Percentiles rank a stretch among this genome's conserved stretches.
Evolutionary conservation across 2,329 filamentous ascomycete genomes (phyloP).

Genomic region (Plenodomus biglobosus): DNA sequence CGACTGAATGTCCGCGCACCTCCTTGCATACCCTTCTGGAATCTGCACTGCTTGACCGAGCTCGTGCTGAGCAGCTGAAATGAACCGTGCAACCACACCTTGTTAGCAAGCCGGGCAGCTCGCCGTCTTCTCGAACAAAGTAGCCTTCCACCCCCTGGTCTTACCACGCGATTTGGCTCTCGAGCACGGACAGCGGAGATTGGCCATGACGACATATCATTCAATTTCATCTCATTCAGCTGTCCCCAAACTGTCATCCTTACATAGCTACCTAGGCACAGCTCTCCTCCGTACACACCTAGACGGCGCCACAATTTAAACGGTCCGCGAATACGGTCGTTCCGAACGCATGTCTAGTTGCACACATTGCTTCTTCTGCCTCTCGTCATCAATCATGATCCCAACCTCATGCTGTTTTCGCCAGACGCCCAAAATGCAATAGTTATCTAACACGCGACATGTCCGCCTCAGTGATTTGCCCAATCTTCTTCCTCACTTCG

Average conservation of each 20-base stretch:
- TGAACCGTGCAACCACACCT: neutral
- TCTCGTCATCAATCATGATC: neutral
- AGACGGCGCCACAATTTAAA: neutral
- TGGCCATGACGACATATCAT: conserved; percentile 22
- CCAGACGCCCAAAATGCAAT: conserved; percentile 39
- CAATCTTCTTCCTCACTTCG: conserved; percentile 45
- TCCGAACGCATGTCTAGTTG: too few species aligned
- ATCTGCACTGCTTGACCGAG: conserved; percentile 7
- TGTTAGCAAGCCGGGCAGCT: neutral
- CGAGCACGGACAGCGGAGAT: conserved; percentile 14
- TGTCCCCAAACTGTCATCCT: neutral
- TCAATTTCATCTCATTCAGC: conserved; percentile 17
- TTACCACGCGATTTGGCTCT: conserved; percentile 10
- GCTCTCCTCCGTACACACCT: conserved; percentile 5
- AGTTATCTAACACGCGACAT: conserved; percentile 8
- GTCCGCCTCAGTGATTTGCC: neutral
- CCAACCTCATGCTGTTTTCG: conserved; percentile 27
- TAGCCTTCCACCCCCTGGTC: conserved; percentile 4
- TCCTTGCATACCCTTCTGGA: neutral
- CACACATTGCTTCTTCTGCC: conserved; percentile 10
- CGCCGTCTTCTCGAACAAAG: conserved; percentile 6
- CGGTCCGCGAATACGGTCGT: conserved; percentile 5
- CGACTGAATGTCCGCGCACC: neutral
- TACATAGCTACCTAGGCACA: conserved; percentile 3
- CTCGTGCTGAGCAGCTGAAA: conserved; percentile 1